Evolutionary conservation across 257 asterid genomes (phyloP), one percentile per base, ranked within the genome.

Genomic region (Solanum gandarillasii): DNA sequence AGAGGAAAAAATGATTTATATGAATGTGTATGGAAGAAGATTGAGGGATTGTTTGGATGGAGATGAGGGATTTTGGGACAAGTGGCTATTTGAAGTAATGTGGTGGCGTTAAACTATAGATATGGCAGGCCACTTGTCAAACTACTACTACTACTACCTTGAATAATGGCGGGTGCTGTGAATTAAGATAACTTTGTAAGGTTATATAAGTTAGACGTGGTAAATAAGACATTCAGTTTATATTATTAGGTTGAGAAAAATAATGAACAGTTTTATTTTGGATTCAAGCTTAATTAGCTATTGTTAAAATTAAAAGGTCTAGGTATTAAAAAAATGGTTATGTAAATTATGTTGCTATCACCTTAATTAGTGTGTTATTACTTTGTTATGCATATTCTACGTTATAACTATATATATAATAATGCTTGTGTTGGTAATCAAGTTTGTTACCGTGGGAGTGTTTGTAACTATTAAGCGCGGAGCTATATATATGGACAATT

Each of bases 191-290:
- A 5, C 4, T 6, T 1, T 6, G 0, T 2, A 5, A 5, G 21
- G 0, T 0, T 52, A 48, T 48, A 16, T 52, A 2, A 0, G 8
- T 0, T 48, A 48, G 60, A 16, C 3, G 21, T 48, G 60, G 1
- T 48, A 5, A 48, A 46, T 46, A 46, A 46, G 7, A 13, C 48
- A 3, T 5, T 2, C 0, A 46, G 0, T 46, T 48, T 2, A 48
- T 48, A 48, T 5, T 48, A 2, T 48, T 48, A 5, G 0, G 21
- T 5, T 0, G 21, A 48, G 1, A 0, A 48, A 48, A 48, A 14
- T 48, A 5, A 5, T 48, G 3, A 0, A 48, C 0, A 48, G 21
- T 5, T 48, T 14, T 48, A 48, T 48, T 13, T 14, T 0, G 1
- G 20, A 48, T 48, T 0, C 7, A 48, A 0, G 7, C 0, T 0